phyloP scores from a whole-genome alignment of 1,139 yeast species.

The Sporopachydermia cereana region DNA sequence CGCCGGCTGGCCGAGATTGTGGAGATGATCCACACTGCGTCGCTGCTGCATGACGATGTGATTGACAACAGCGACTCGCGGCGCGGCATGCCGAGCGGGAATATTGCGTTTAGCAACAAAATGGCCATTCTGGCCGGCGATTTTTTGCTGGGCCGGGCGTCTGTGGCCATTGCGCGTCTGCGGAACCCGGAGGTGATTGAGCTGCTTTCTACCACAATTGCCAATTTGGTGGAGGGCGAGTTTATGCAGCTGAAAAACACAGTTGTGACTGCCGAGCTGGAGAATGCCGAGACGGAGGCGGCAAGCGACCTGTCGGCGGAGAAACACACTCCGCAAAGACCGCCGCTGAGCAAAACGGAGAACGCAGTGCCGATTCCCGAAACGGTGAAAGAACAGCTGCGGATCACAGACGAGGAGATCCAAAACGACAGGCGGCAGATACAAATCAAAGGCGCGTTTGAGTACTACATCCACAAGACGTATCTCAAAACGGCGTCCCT shows the following conservation, averaged over 20 bases:
- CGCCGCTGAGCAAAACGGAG: neutral
- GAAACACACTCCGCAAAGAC: neutral
- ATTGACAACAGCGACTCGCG: conserved; percentile 88
- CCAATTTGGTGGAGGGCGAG: conserved; percentile 95
- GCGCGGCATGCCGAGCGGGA: conserved; percentile 85
- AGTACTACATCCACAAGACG: conserved; percentile 89
- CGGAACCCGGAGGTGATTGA: conserved; percentile 97
- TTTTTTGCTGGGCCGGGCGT: conserved; percentile 87
- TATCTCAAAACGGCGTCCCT: conserved; percentile 90
- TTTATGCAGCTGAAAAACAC: conserved; percentile 96
- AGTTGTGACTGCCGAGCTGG: conserved; percentile 41
- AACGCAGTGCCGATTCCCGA: conserved; percentile 27
- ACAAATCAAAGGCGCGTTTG: conserved; percentile 58
- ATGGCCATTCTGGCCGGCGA: conserved; percentile 98
- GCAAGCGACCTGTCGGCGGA: conserved; percentile 31
- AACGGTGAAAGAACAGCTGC: conserved; percentile 53
- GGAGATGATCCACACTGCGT: conserved; percentile 97
- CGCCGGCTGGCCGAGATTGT: conserved; percentile 92
- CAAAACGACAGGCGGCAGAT: conserved; percentile 42
- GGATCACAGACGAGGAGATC: conserved; percentile 22
- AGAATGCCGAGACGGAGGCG: conserved; percentile 36
- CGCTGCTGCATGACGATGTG: conserved; percentile 93
- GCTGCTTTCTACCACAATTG: conserved; percentile 87
- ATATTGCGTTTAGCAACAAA: conserved; percentile 87
- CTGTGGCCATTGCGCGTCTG: conserved; percentile 86